A percentile compares a stretch with the other conserved stretches of the same genome.
Evolutionary conservation across 345 rosid genomes (phyloP).

Genomic region (Theobroma cacao): DNA sequence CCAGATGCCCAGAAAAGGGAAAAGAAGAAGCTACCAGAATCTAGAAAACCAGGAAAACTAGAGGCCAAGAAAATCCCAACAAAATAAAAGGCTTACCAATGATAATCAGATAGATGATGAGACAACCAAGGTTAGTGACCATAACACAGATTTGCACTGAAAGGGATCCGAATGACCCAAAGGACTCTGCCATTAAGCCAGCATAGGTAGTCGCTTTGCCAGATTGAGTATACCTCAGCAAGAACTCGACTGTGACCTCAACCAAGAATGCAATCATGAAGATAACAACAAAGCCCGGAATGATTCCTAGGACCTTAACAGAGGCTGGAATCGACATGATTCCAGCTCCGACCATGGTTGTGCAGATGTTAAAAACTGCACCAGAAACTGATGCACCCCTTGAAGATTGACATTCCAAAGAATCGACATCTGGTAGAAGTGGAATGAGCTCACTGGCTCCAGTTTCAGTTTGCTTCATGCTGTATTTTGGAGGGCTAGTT

Average conservation of each 20-base stretch:
- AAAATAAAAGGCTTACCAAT: slow-evolving; percentile 22
- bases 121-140: slow-evolving; percentile 25
- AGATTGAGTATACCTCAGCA: slow-evolving; percentile 29
- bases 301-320: slow-evolving; percentile 23
- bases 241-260: slow-evolving; percentile 27
- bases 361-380: slow-evolving; percentile 11
- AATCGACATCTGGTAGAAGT: neutral
- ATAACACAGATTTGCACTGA: slow-evolving; percentile 25
- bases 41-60: neutral
- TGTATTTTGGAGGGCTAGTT: neutral
- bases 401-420: neutral
- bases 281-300: slow-evolving; percentile 21
- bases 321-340: slow-evolving; percentile 14
- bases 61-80: neutral
- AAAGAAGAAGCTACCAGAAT: neutral
- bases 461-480: neutral
- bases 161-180: slow-evolving; percentile 24
- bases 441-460: neutral
- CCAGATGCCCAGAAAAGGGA: neutral
- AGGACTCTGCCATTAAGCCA: slow-evolving; percentile 32
- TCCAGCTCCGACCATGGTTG: slow-evolving; percentile 14
- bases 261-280: slow-evolving; percentile 22
- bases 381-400: slow-evolving; percentile 6
- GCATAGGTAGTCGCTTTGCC: slow-evolving; percentile 28
- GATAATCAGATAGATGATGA: slow-evolving; percentile 33